phyloP scores from a whole-genome alignment of 805 yeast genomes.

The Saccharomycopsis amapae region DNA sequence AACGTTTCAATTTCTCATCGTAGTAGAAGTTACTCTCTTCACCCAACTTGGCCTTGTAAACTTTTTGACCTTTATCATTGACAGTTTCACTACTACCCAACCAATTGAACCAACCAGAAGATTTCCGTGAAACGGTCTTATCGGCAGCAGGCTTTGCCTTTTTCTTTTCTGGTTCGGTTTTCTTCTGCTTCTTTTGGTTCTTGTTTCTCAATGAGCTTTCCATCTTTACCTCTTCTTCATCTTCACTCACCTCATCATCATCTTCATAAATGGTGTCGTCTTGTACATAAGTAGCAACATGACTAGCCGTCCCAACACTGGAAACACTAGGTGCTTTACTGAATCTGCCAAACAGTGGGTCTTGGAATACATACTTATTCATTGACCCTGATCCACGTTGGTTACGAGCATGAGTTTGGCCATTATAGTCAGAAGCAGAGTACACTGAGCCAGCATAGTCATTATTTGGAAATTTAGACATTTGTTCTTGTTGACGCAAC shows the following conservation, averaged over 20 bases:
- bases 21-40: slow-evolving; percentile 65
- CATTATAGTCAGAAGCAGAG: slow-evolving; percentile 14
- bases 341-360: not conserved
- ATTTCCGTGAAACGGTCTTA: slow-evolving; percentile 9
- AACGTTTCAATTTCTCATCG: slow-evolving; percentile 77
- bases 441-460: slow-evolving; percentile 13
- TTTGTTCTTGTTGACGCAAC: slow-evolving; percentile 1
- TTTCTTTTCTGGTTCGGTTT: not conserved
- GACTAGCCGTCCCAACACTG: slow-evolving; percentile 20
- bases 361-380: not conserved
- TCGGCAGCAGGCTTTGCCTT: slow-evolving; percentile 8
- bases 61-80: slow-evolving; percentile 58
- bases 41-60: slow-evolving; percentile 81
- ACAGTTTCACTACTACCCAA: slow-evolving; percentile 40
- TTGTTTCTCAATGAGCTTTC: not conserved
- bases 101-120: slow-evolving; percentile 50
- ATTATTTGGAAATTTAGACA: not conserved
- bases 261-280: slow-evolving; percentile 22
- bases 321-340: slow-evolving; percentile 15
- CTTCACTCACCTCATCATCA: slow-evolving; percentile 16
- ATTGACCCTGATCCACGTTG: not conserved
- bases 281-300: slow-evolving; percentile 19
- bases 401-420: not conserved
- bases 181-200: not conserved
- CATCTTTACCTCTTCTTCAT: slow-evolving; percentile 20